Evolutionary conservation across 139 green algal genomes (phyloP), one percentile per base, ranked within the genome.

Genomic region (Haematococcus lacustris): DNA sequence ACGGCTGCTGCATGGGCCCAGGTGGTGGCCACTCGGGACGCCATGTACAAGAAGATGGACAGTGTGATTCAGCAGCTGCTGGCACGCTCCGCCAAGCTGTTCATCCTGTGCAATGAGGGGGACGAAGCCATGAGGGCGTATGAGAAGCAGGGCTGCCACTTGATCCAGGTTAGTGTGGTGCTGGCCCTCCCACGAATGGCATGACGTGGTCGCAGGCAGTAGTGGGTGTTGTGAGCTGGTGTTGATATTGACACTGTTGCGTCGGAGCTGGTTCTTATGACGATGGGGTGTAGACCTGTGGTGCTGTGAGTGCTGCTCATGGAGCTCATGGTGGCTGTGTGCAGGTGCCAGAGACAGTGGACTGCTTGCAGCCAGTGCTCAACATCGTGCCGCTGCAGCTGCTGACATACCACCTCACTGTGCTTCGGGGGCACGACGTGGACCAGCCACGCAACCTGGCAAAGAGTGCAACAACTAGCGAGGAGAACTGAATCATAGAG

Each of bases 301-400:
- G n/a, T n/a, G n/a, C n/a, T n/a, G n/a, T n/a, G n/a, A n/a, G n/a
- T n/a, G n/a, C n/a, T n/a, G n/a, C n/a, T n/a, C n/a, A n/a, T n/a
- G n/a, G n/a, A n/a, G n/a, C n/a, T n/a, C n/a, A n/a, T n/a, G n/a
- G n/a, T n/a, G n/a, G n/a, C n/a, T n/a, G n/a, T n/a, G n/a, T n/a
- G 21, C 77, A 89, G 79, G 84, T 94, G 30, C 91, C 91, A 1
- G 68, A 85, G 38, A 88, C 85, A 0, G 87, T 88, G 30, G 91
- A 97, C 57, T 89, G 82, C 51, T 78, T 99, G 64, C 95, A 99
- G 85, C 81, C 90, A 3, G 79, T 99, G 47, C 74, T 99, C 66
- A 99, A 99, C 85, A 96, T 98, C 69, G 82, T 99, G 13, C 93
- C 94, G 13, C 81, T 99, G 74, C 94, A 99, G 84, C 88, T 99